Conservation (phyloP, 148 eudicot genomes). For the Drosera capensis region DNA sequence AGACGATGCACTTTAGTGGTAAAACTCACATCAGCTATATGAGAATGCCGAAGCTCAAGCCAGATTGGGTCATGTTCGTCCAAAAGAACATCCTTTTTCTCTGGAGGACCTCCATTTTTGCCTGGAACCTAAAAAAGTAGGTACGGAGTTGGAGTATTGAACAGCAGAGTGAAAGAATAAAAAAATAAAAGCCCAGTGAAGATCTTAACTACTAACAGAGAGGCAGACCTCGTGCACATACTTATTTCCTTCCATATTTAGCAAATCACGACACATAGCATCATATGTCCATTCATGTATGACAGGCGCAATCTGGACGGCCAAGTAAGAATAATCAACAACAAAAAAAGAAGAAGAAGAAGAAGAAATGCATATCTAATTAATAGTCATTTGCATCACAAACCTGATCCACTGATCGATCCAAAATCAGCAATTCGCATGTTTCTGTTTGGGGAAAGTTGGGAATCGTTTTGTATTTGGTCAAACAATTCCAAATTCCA, state of each 20-base stretch:
- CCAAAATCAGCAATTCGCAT: conserved; percentile 80
- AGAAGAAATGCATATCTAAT: too few relatives aligned
- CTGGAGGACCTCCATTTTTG: conserved; percentile 62
- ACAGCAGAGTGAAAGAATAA: conserved; percentile 1
- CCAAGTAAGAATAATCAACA: conserved; percentile 9
- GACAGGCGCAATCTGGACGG: conserved; percentile 73
- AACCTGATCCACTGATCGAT: conserved; percentile 94
- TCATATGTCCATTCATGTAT: conserved; percentile 99
- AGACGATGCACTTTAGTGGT: too few relatives aligned
- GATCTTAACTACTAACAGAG: not conserved
- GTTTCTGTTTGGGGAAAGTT: conserved; percentile 88
- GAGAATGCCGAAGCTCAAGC: conserved; percentile 91
- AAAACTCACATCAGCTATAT: conserved; percentile 87
- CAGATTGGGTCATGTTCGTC: conserved; percentile 97
- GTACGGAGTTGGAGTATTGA: conserved; percentile 3
- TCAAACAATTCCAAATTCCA: conserved; percentile 65
- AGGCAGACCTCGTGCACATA: conserved; percentile 71
- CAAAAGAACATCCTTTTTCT: conserved; percentile 83
- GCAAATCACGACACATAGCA: conserved; percentile 91
- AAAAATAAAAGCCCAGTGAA: not conserved
- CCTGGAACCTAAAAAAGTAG: conserved; percentile 47
- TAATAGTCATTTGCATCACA: conserved; percentile 7
- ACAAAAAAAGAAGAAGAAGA: conserved; percentile 1
- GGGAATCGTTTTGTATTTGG: conserved; percentile 50
- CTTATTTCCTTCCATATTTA: conserved; percentile 83